Percentiles rank a stretch among this genome's conserved stretches.
Conservation (phyloP, 176 grass and related monocot genomes). For the Musa schizocarpa region DNA sequence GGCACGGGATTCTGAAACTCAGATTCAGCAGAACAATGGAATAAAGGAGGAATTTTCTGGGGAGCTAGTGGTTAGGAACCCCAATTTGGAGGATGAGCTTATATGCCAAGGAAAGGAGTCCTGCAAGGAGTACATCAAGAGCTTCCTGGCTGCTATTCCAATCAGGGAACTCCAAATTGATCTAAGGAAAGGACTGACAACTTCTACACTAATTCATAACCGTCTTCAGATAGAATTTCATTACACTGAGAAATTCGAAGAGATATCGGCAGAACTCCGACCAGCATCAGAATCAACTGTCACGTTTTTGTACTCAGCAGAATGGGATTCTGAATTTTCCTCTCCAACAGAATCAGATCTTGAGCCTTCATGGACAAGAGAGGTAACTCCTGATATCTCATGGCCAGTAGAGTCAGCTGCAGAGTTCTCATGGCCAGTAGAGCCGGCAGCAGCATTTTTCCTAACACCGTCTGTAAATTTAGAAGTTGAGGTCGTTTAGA, state of each 20-base stretch:
- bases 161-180: constrained; percentile 15
- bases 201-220: constrained; percentile 2
- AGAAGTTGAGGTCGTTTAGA: background rate
- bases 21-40: background rate
- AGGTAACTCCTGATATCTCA: background rate
- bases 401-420: background rate
- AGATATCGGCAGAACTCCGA: background rate
- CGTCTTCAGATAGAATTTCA: constrained; percentile 17
- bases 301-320: background rate
- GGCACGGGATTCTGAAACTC: background rate
- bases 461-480: constrained; percentile 1
- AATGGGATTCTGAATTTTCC: background rate
- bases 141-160: constrained; percentile 3
- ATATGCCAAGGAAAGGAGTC: constrained; percentile 11
- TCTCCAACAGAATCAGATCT: background rate
- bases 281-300: background rate
- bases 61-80: background rate
- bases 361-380: background rate
- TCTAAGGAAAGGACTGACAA: background rate
- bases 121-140: constrained; percentile 22
- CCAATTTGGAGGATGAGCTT: constrained; percentile 1
- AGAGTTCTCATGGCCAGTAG: background rate
- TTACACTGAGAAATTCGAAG: background rate
- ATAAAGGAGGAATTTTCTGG: background rate
- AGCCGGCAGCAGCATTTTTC: background rate